Evolutionary conservation across 2,329 filamentous ascomycete genomes (phyloP).

Genomic region (Aureobasidium namibiae): DNA sequence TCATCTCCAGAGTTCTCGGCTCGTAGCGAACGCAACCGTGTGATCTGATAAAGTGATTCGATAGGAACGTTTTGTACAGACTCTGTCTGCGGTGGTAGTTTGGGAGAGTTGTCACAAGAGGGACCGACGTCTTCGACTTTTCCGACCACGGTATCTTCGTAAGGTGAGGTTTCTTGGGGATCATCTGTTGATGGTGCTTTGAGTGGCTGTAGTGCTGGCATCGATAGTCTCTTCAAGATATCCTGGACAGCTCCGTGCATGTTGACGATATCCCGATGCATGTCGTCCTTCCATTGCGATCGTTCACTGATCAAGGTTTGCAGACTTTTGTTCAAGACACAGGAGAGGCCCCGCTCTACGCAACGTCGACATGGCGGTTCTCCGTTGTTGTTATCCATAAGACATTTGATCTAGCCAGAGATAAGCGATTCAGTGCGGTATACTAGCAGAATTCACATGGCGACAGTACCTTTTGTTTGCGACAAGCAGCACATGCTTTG

Average conservation of each 20-base stretch:
- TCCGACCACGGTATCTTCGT: constrained; percentile 14
- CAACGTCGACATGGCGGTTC: constrained; percentile 44
- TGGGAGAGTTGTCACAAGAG: constrained; percentile 26
- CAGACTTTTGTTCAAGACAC: constrained; percentile 43
- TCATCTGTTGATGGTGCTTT: constrained; percentile 22
- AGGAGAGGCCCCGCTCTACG: constrained; percentile 41
- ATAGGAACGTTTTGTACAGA: constrained; percentile 6
- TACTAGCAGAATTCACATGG: background rate
- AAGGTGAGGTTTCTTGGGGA: background rate
- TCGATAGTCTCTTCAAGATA: constrained; percentile 30
- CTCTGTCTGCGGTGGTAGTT: constrained; percentile 21
- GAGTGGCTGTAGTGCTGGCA: constrained; percentile 31
- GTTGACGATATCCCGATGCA: constrained; percentile 21
- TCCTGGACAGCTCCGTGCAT: constrained; percentile 33
- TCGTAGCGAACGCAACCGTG: constrained; percentile 3
- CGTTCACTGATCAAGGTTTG: constrained; percentile 40
- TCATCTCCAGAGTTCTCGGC: constrained; percentile 11
- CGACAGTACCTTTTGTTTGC: constrained; percentile 37
- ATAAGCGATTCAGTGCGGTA: constrained; percentile 27
- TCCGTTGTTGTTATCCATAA: constrained; percentile 36
- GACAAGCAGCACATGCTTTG: constrained; percentile 43
- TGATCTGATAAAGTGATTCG: constrained; percentile 12
- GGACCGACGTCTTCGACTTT: constrained; percentile 22
- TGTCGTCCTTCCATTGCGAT: constrained; percentile 22
- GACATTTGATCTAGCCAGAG: constrained; percentile 47